Conservation (phyloP, 352 stramenopile species). For the Phytophthora aleatoria region DNA sequence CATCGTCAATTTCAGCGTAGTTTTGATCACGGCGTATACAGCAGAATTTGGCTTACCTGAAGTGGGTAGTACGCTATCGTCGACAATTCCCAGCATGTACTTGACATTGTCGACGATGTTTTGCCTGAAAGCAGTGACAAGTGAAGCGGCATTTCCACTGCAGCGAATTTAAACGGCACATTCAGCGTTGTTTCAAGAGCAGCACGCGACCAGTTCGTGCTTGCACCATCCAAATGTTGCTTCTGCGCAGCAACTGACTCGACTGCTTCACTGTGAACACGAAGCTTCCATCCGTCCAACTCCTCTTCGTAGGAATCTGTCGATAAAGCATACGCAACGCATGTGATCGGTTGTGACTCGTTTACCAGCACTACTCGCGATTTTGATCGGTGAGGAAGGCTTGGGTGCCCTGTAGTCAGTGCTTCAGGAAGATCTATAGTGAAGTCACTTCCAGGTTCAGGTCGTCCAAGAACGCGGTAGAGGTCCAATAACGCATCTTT, state of each 20-base stretch:
- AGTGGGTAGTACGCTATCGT: slow-evolving; percentile 79
- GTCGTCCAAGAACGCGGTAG: slow-evolving; percentile 64
- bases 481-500: slow-evolving; percentile 72
- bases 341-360: slow-evolving; percentile 93
- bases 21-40: neutral
- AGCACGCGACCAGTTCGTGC: slow-evolving; percentile 69
- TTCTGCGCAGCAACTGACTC: slow-evolving; percentile 32
- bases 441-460: slow-evolving; percentile 71
- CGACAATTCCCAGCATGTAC: slow-evolving; percentile 71
- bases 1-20: neutral
- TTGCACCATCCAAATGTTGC: slow-evolving; percentile 19
- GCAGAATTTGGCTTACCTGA: slow-evolving; percentile 47
- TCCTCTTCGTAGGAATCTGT: slow-evolving; percentile 90
- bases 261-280: slow-evolving; percentile 53
- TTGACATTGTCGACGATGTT: slow-evolving; percentile 34
- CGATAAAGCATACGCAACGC: slow-evolving; percentile 94
- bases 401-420: slow-evolving; percentile 83
- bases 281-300: slow-evolving; percentile 64
- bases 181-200: slow-evolving; percentile 61
- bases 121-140: slow-evolving; percentile 56
- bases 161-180: slow-evolving; percentile 66
- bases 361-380: slow-evolving; percentile 92
- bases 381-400: slow-evolving; percentile 88
- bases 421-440: slow-evolving; percentile 67
- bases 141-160: slow-evolving; percentile 65